Percentiles rank a stretch among this genome's conserved stretches.
phyloP scores from a whole-genome alignment of 805 yeast genomes.

The Clavispora fructus region DNA sequence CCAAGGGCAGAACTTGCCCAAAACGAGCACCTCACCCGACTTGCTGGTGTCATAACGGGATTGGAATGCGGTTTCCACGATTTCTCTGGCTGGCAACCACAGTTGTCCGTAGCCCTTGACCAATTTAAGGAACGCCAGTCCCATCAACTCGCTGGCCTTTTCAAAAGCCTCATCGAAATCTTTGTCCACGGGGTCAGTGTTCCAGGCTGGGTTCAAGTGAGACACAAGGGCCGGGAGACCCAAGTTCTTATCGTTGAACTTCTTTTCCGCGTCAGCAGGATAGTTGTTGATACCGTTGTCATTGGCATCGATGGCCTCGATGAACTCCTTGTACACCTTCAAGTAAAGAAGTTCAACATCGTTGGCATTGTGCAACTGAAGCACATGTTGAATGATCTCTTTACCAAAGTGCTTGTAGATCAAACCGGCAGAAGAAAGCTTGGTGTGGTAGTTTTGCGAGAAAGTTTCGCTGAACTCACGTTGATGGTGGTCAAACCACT shows the following conservation, averaged over 20 bases:
- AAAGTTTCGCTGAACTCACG: conserved; percentile 81
- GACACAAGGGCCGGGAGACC: conserved; percentile 75
- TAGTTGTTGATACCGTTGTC: conserved; percentile 88
- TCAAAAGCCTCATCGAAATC: conserved; percentile 62
- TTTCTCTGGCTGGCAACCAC: conserved; percentile 85
- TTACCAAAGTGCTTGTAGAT: conserved; percentile 83
- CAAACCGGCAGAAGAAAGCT: conserved; percentile 89
- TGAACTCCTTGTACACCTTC: conserved; percentile 77
- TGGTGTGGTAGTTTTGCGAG: conserved; percentile 58
- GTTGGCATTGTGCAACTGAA: conserved; percentile 34
- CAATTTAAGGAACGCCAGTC: conserved; percentile 63
- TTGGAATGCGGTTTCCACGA: conserved; percentile 68
- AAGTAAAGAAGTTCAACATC: conserved; percentile 59
- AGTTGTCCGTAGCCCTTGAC: conserved; percentile 71
- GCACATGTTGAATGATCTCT: conserved; percentile 53
- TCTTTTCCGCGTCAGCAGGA: conserved; percentile 48
- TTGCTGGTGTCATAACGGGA: conserved; percentile 55
- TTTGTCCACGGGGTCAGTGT: conserved; percentile 57
- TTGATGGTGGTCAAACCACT: conserved; percentile 95
- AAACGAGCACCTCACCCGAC: conserved; percentile 68
- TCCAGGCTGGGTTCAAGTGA: conserved; percentile 83
- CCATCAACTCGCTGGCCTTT: conserved; percentile 78
- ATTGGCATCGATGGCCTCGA: conserved; percentile 92
- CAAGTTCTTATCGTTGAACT: conserved; percentile 68
- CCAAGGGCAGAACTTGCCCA: conserved; percentile 88